Evolutionary conservation across 148 eudicot genomes (phyloP).

Genomic region (Vaccinium macrocarpon): DNA sequence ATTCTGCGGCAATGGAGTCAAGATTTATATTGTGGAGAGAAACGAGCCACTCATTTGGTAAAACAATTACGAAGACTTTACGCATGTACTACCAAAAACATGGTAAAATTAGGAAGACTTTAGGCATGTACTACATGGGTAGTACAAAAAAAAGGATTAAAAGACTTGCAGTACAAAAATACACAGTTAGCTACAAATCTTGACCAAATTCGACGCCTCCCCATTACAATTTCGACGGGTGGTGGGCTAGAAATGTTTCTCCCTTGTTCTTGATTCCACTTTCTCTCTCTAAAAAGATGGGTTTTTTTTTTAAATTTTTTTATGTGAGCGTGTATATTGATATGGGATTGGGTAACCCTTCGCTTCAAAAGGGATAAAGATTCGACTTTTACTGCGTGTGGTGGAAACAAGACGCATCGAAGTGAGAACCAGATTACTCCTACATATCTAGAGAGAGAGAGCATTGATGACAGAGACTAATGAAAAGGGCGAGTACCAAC

Average conservation of each 20-base stretch:
- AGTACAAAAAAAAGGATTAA: conserved; percentile 7
- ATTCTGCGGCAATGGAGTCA: neutral
- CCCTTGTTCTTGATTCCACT: neutral
- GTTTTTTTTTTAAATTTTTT: no score
- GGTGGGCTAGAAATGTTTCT: conserved; percentile 8
- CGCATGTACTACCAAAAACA: neutral
- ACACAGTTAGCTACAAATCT: neutral
- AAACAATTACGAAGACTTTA: neutral
- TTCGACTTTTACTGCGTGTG: neutral
- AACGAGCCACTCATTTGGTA: neutral
- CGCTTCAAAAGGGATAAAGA: neutral
- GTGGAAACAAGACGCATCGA: neutral
- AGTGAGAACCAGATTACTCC: neutral
- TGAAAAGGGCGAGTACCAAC: neutral
- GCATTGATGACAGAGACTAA: neutral
- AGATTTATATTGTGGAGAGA: neutral
- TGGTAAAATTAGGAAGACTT: neutral
- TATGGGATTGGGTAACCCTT: no score
- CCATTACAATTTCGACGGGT: neutral
- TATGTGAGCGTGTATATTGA: neutral
- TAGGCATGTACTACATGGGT: neutral
- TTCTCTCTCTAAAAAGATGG: neutral
- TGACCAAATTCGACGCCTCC: neutral
- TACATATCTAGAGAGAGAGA: neutral
- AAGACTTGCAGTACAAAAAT: conserved; percentile 11